Base-by-base conservation (phyloP, 1,284 basidiomycete species). In the Irpex sp. region DNA sequence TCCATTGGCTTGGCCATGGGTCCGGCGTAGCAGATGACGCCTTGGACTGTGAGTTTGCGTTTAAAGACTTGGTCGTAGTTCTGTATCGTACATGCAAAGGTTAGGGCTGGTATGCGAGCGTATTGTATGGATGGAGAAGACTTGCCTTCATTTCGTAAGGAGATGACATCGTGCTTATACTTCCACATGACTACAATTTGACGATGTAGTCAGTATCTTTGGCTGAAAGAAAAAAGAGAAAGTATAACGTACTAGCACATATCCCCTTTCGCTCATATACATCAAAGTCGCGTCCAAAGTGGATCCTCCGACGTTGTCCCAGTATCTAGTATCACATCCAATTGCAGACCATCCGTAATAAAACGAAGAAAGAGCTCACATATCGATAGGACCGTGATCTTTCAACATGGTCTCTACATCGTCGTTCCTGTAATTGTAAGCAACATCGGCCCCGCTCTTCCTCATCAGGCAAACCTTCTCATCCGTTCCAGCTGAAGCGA, bases 251-350 rank as follows among this genome's bases (percentile, higher is more conserved):
- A 81, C 78, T 36, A 85, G 81, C 67, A 90, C 83, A 3, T 84
- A 73, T 0, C 82, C 85, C 51, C 78, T 68, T 3, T 72, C 73
- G 44, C 80, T 80, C 56, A 88, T 78, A 60, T 79, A 76, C 8
- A 75, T 76, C 31, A 90, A 72, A 1, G 82, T 82, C 51, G 81
- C 75, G 57, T 89, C 85, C 13, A 89, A 77, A 3, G 82, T 85
- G 62, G 85, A 80, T 0, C 90, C 90, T 1, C 89, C 88, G 52
- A 88, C 86, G 69, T 82, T 79, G 64, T 82, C 78, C 74, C 78
- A 81, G 63, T 76, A 79, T 8, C 82, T 84, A 59, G 19, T n/a
- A 2, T 2, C 1, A 5, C 5, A 5, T 6, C 21, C 34, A 13
- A 26, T 9, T 11, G 7, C 36, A 21, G 48, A 36, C 47, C 36